Evolutionary conservation across 2,329 filamentous ascomycete genomes (phyloP).

Genomic region (Neopestalotiopsis clavispora): DNA sequence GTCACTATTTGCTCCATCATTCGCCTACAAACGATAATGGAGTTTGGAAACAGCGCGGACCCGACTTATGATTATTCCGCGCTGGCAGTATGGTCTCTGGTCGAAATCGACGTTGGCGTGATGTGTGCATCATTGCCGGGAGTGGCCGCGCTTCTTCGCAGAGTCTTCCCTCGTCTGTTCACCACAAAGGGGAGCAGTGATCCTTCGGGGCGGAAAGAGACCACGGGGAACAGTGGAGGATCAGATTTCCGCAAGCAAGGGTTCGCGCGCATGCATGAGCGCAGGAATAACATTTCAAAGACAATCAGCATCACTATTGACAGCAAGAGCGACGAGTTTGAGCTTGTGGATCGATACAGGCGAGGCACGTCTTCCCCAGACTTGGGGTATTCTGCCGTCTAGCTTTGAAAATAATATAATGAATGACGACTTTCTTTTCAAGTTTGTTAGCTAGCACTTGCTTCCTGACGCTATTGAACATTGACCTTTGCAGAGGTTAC

Average conservation of each 20-base stretch:
- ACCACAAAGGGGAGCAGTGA: neutral
- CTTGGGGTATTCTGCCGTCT: neutral
- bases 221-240: neutral
- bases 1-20: slow-evolving; percentile 20
- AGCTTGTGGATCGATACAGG: neutral
- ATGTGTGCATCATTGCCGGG: slow-evolving; percentile 9
- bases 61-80: slow-evolving; percentile 18
- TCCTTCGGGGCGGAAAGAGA: neutral
- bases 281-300: slow-evolving; percentile 4
- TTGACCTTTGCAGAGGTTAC: too few relatives aligned
- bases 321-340: slow-evolving; percentile 7
- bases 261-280: slow-evolving; percentile 4
- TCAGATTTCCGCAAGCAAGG: slow-evolving; percentile 3
- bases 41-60: slow-evolving; percentile 17
- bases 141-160: neutral
- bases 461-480: too few relatives aligned
- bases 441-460: too few relatives aligned
- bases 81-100: slow-evolving; percentile 19
- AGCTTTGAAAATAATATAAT: too few relatives aligned
- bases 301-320: slow-evolving; percentile 2
- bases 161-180: neutral
- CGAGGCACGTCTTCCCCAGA: neutral
- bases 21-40: slow-evolving; percentile 18
- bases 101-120: slow-evolving; percentile 20
- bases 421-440: too few relatives aligned